A percentile compares a stretch with the other conserved stretches of the same genome.
Conservation (phyloP, 139 green algal genomes). For the Nannochloris sp. region DNA sequence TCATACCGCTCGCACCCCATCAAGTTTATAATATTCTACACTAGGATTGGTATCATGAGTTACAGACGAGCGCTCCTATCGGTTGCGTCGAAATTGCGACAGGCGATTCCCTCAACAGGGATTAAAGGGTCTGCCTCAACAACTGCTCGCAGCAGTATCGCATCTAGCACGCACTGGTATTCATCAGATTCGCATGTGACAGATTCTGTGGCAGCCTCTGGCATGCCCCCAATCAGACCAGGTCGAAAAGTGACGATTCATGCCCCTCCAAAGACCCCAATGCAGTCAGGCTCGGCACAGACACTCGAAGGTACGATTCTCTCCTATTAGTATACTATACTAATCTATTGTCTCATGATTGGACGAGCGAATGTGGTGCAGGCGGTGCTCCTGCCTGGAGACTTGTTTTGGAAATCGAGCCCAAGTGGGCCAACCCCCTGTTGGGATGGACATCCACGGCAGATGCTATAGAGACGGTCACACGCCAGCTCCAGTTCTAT, state of each 20-base stretch:
- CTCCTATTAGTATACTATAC: too few species aligned
- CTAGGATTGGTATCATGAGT: too few species aligned
- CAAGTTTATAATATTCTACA: too few species aligned
- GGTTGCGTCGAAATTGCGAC: too few species aligned
- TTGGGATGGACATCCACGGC: constrained; percentile 96
- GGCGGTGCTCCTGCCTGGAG: constrained; percentile 56
- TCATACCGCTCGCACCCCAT: too few species aligned
- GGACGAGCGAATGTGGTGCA: background rate
- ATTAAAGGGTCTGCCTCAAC: too few species aligned
- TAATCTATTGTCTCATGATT: background rate
- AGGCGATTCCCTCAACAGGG: too few species aligned
- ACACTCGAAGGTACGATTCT: constrained; percentile 23
- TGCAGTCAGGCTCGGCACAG: constrained; percentile 57
- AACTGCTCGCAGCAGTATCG: too few species aligned
- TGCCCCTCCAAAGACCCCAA: constrained; percentile 43
- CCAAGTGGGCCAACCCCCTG: constrained; percentile 90
- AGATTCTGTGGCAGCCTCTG: constrained; percentile 1
- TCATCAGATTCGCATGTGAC: background rate
- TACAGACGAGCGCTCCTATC: too few species aligned
- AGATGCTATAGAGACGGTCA: constrained; percentile 75
- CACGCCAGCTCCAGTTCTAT: constrained; percentile 50
- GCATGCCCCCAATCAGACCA: constrained; percentile 3
- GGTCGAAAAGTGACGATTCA: constrained; percentile 61
- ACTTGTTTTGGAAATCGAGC: constrained; percentile 58
- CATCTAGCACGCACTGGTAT: background rate